A percentile compares a stretch with the other conserved stretches of the same genome.
These are phyloP conservation scores for Amphirosellinia nigrospora DNA, from an alignment of 495 filamentous ascomycete species.

Conservation along the genomic window DNA sequence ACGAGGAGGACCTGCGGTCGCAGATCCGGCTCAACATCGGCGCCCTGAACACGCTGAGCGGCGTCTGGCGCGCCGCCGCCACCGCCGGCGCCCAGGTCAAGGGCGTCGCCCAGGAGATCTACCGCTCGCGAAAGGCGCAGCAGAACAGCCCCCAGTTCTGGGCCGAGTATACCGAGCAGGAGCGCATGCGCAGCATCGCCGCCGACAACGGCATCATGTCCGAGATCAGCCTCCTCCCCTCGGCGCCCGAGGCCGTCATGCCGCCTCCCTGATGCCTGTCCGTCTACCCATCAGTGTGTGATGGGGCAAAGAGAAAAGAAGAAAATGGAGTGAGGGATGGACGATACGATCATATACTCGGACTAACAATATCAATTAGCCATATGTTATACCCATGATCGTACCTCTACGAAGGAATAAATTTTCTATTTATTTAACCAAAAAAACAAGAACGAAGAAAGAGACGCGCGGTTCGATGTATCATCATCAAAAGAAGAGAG, in stretches of 20 bases:
- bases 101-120: constrained; percentile 71
- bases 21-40: constrained; percentile 82
- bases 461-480: not conserved
- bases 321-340: not conserved
- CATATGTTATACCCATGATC: not conserved
- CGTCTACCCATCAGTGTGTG: not conserved
- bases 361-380: not conserved
- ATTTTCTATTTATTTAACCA: no score
- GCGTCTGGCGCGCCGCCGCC: constrained; percentile 79
- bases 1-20: constrained; percentile 77
- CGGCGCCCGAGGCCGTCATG: constrained; percentile 28
- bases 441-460: not conserved
- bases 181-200: constrained; percentile 59
- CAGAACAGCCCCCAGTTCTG: constrained; percentile 58
- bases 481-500: not conserved
- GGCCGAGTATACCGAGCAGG: constrained; percentile 58
- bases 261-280: constrained; percentile 21
- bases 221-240: constrained; percentile 50
- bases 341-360: not conserved
- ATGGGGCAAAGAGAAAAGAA: not conserved
- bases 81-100: constrained; percentile 76
- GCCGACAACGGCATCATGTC: constrained; percentile 62
- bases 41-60: constrained; percentile 73
- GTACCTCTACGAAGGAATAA: not conserved
- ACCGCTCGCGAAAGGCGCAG: constrained; percentile 60